Evolutionary conservation across 2,329 filamentous ascomycete genomes (phyloP).

Genomic region (Talaromyces sp.): DNA sequence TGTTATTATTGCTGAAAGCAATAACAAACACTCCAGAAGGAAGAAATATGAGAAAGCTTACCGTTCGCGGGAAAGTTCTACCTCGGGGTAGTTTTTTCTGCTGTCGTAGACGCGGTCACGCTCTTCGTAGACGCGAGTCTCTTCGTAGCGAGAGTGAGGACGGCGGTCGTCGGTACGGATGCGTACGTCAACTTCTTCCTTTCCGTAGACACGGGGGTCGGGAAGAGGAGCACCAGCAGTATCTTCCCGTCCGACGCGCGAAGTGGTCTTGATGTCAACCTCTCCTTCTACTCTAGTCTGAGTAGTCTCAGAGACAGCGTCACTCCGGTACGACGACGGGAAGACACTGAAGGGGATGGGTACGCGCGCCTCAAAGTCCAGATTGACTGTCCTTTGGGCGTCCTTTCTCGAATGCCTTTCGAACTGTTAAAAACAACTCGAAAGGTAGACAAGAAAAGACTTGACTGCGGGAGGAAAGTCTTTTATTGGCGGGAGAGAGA

Average conservation of each 20-base stretch:
- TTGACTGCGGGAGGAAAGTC: slow-evolving; percentile 29
- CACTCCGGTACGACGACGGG: slow-evolving; percentile 91
- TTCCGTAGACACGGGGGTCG: slow-evolving; percentile 63
- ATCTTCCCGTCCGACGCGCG: slow-evolving; percentile 98
- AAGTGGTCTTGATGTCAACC: slow-evolving; percentile 69
- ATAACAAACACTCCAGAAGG: not conserved
- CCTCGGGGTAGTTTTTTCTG: slow-evolving; percentile 30
- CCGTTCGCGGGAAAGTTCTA: slow-evolving; percentile 52
- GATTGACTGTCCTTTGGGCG: slow-evolving; percentile 81
- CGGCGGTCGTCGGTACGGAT: slow-evolving; percentile 68
- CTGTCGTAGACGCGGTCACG: slow-evolving; percentile 33
- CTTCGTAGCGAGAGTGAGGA: slow-evolving; percentile 54
- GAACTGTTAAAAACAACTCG: slow-evolving; percentile 47
- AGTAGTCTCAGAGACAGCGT: slow-evolving; percentile 64
- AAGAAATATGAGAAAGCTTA: slow-evolving; percentile 34
- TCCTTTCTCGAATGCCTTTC: slow-evolving; percentile 65
- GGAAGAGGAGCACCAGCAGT: slow-evolving; percentile 57
- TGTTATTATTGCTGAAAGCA: not conserved
- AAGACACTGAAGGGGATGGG: slow-evolving; percentile 99
- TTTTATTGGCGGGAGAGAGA: slow-evolving; percentile 19
- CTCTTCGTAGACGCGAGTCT: slow-evolving; percentile 37
- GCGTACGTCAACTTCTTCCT: slow-evolving; percentile 85
- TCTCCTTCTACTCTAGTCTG: slow-evolving; percentile 84
- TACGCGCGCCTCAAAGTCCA: slow-evolving; percentile 99
- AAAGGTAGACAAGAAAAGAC: slow-evolving; percentile 51